phyloP scores from a whole-genome alignment of 768 basidiomycete genomes.

The Hericium erinaceus region DNA sequence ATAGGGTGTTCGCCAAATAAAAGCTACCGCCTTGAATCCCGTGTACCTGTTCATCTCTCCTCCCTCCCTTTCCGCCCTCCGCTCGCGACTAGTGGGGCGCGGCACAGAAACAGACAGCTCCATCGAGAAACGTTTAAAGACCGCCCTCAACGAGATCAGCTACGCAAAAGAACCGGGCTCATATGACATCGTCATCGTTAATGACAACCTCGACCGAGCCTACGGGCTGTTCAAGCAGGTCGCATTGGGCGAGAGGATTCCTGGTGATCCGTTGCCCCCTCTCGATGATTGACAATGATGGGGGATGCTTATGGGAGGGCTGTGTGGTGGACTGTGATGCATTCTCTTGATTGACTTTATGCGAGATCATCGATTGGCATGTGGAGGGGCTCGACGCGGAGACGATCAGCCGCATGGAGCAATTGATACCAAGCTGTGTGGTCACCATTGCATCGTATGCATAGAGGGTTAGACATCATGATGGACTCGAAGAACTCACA shows the following conservation, averaged over 20 bases:
- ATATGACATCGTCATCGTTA: constrained; percentile 82
- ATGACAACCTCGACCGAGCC: constrained; percentile 80
- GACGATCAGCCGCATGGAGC: too few species aligned
- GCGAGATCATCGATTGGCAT: too few species aligned
- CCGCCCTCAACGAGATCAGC: constrained; percentile 71
- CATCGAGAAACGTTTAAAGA: constrained; percentile 64
- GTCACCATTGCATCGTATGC: too few species aligned
- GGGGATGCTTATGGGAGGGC: neutral
- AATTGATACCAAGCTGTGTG: too few species aligned
- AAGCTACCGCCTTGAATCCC: constrained; percentile 70
- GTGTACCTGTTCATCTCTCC: constrained; percentile 91
- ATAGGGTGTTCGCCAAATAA: constrained; percentile 90
- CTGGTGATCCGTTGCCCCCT: constrained; percentile 57
- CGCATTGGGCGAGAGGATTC: constrained; percentile 57
- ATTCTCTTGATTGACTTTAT: neutral
- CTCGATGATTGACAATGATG: constrained; percentile 37
- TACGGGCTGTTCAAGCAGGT: constrained; percentile 70
- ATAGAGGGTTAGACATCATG: too few species aligned
- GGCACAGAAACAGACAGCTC: constrained; percentile 78
- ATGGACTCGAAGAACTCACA: too few species aligned
- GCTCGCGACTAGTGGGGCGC: constrained; percentile 60
- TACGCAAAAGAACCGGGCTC: constrained; percentile 69
- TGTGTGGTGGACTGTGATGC: neutral
- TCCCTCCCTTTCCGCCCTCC: constrained; percentile 65
- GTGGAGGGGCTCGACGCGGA: too few species aligned